phyloP scores from a whole-genome alignment of 2,329 filamentous ascomycete genomes.

The Emmonsia crescens region DNA sequence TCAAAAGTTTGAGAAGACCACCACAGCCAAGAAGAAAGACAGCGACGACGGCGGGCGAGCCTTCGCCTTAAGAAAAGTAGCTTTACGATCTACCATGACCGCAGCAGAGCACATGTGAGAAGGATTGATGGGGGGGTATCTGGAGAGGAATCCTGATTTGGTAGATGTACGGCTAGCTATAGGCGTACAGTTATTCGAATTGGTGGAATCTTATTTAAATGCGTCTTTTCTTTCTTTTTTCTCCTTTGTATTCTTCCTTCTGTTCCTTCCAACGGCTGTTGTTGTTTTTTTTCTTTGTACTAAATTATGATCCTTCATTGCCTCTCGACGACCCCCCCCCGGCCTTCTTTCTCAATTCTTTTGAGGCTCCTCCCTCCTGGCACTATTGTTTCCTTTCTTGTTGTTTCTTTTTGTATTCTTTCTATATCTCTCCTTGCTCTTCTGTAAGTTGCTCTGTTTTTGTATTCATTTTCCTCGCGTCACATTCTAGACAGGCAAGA shows the following conservation, averaged over 20 bases:
- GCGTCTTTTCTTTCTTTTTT: background rate
- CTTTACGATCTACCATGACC: background rate
- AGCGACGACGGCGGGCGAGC: background rate
- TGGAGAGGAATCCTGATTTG: background rate
- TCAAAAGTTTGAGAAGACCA: slow-evolving; percentile 15
- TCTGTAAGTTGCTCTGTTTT: background rate
- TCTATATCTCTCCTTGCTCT: background rate
- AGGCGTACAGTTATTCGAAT: background rate
- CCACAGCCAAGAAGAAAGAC: slow-evolving; percentile 8
- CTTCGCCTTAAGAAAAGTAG: background rate
- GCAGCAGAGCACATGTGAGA: background rate
- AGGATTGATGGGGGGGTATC: background rate
- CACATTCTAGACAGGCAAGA: background rate
- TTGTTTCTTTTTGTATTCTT: background rate
- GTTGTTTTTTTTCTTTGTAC: background rate
- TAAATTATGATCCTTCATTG: background rate
- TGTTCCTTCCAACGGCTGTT: background rate
- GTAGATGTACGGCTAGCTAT: background rate
- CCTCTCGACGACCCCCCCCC: too few species aligned
- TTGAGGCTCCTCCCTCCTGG: background rate
- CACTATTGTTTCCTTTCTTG: background rate
- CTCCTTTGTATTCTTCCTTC: background rate
- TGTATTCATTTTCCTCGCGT: background rate
- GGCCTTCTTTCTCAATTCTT: background rate
- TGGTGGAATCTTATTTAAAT: background rate